These are phyloP conservation scores for Scheffersomyces spartinae DNA, from an alignment of 805 yeast species.

Conservation along the genomic window DNA sequence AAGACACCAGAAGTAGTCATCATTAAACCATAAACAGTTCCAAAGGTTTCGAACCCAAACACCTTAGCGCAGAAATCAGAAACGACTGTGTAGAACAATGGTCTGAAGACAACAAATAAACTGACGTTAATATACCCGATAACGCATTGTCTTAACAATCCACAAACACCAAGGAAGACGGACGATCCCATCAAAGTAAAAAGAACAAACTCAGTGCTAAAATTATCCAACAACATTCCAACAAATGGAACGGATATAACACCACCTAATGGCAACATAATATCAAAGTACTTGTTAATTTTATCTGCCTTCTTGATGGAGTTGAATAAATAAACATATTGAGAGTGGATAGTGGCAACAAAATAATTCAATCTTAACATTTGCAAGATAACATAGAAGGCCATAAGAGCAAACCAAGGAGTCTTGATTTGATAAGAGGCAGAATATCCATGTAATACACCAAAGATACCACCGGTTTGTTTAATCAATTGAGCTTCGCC, in stretches of 20 bases:
- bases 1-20: conserved; percentile 41
- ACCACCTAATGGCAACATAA: conserved; percentile 48
- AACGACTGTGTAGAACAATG: conserved; percentile 46
- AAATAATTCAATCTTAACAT: conserved; percentile 48
- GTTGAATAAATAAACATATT: conserved; percentile 34
- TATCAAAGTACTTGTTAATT: conserved; percentile 37
- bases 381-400: conserved; percentile 40
- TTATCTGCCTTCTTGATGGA: conserved; percentile 24
- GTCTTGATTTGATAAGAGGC: conserved; percentile 38
- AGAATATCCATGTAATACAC: conserved; percentile 42
- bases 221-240: conserved; percentile 38
- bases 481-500: conserved; percentile 27
- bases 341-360: conserved; percentile 48
- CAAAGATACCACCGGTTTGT: conserved; percentile 36
- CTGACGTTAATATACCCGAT: conserved; percentile 34
- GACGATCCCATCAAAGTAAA: conserved; percentile 28
- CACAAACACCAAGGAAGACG: conserved; percentile 35
- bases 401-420: conserved; percentile 40
- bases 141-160: conserved; percentile 29
- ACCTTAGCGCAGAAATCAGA: conserved; percentile 52
- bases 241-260: conserved; percentile 42
- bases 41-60: conserved; percentile 51
- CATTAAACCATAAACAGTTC: conserved; percentile 46
- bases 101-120: conserved; percentile 42
- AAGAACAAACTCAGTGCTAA: conserved; percentile 35